These are phyloP conservation scores for Manihot esculenta DNA, from an alignment of 441 rosid genomes.

Conservation along the genomic window DNA sequence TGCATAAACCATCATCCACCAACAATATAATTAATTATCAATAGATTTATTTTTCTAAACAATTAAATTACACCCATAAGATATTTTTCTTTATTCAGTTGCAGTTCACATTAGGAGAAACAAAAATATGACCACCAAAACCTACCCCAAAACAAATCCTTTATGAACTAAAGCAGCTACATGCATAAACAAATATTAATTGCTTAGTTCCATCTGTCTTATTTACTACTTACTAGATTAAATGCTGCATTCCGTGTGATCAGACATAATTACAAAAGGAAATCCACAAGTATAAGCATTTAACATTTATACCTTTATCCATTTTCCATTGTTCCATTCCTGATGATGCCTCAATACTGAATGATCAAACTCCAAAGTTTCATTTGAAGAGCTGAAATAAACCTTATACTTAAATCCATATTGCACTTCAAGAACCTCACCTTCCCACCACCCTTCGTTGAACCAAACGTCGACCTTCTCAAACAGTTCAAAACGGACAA, in stretches of 20 bases:
- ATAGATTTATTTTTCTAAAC: neutral
- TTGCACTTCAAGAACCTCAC: slow-evolving; percentile 48
- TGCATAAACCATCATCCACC: neutral
- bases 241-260: neutral
- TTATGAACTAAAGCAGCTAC: neutral
- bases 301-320: slow-evolving; percentile 45
- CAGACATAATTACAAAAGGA: neutral
- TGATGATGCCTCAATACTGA: slow-evolving; percentile 56
- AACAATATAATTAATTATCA: neutral
- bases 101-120: neutral
- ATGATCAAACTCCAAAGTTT: slow-evolving; percentile 42
- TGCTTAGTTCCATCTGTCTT: neutral
- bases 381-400: slow-evolving; percentile 43
- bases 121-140: neutral
- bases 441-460: slow-evolving; percentile 91
- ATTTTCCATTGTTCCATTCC: slow-evolving; percentile 66
- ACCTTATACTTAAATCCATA: slow-evolving; percentile 41
- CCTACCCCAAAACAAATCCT: neutral
- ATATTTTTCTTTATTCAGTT: neutral
- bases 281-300: neutral
- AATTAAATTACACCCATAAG: neutral
- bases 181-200: neutral
- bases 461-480: slow-evolving; percentile 71
- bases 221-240: neutral
- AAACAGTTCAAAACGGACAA: slow-evolving; percentile 35